Evolutionary conservation across 257 asterid genomes (phyloP).

Genomic region (Solanum acaule): DNA sequence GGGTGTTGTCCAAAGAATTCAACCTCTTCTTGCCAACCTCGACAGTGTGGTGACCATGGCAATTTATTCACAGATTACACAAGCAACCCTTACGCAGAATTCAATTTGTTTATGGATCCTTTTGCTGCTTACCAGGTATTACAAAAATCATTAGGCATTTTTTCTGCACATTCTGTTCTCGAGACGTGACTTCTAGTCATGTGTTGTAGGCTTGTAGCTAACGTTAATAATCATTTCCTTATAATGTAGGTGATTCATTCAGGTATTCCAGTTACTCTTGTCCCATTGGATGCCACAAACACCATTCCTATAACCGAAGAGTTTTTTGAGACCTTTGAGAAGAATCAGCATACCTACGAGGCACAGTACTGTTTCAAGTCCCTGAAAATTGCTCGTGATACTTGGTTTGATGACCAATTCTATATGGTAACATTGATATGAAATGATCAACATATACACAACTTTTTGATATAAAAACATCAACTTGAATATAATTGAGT

Average conservation of each 20-base stretch:
- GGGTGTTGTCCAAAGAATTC: constrained; percentile 63
- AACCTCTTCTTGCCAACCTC: constrained; percentile 40
- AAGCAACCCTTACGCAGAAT: constrained; percentile 78
- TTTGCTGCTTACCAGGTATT: constrained; percentile 91
- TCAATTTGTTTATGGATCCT: constrained; percentile 79
- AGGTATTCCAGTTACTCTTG: constrained; percentile 70
- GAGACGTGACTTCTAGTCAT: background rate
- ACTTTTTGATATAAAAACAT: background rate
- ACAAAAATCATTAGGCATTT: background rate
- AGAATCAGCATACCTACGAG: constrained; percentile 68
- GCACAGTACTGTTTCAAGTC: constrained; percentile 79
- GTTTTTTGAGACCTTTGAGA: constrained; percentile 46
- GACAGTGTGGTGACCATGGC: constrained; percentile 69
- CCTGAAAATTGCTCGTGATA: constrained; percentile 65
- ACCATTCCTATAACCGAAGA: constrained; percentile 53
- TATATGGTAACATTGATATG: constrained; percentile 35
- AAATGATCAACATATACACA: background rate
- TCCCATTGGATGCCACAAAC: constrained; percentile 90
- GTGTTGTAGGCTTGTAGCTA: background rate
- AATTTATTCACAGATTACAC: constrained; percentile 53
- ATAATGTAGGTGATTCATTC: constrained; percentile 66
- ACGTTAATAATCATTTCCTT: background rate
- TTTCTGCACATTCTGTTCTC: background rate
- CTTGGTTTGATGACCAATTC: constrained; percentile 50
- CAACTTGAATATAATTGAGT: background rate